These are phyloP conservation scores for Onygenales sp. DNA, from an alignment of 2,329 filamentous ascomycete genomes.

Conservation along the genomic window DNA sequence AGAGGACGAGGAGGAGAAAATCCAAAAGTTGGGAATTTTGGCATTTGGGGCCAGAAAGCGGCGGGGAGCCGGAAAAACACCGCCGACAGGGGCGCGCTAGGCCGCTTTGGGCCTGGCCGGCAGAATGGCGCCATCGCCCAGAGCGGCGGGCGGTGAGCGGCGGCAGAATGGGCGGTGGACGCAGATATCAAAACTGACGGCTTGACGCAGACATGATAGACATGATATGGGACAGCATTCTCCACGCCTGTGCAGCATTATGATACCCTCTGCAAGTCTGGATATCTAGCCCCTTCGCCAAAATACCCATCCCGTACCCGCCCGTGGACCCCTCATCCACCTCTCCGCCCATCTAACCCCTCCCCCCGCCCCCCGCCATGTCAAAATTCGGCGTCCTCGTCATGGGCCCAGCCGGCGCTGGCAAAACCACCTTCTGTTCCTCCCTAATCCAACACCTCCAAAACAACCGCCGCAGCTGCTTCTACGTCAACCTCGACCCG, in stretches of 20 bases:
- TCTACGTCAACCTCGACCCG: constrained; percentile 97
- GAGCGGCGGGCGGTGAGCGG: constrained; percentile 1
- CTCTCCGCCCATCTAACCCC: not conserved
- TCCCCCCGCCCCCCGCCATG: constrained; percentile 45
- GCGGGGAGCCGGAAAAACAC: constrained; percentile 8
- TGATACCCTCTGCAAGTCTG: too few relatives aligned
- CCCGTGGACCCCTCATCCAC: too few relatives aligned
- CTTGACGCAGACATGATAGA: not conserved
- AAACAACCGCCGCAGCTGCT: constrained; percentile 83
- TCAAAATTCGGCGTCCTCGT: constrained; percentile 92
- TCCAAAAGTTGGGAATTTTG: not conserved
- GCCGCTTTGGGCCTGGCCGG: not conserved
- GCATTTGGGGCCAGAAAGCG: not conserved
- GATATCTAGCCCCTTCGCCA: too few relatives aligned
- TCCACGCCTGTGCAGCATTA: too few relatives aligned
- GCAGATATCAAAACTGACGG: not conserved
- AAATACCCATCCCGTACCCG: too few relatives aligned
- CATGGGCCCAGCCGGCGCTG: constrained; percentile 91
- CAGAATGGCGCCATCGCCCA: constrained; percentile 4
- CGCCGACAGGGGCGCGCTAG: not conserved
- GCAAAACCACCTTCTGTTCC: constrained; percentile 95
- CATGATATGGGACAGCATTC: not conserved
- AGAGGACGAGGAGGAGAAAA: constrained; percentile 9
- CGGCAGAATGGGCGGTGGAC: constrained; percentile 4
- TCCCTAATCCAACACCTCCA: constrained; percentile 87